Percentiles rank a stretch among this genome's conserved stretches.
Evolutionary conservation across 805 yeast species (phyloP).

Genomic region (Alloascoidea africana): DNA sequence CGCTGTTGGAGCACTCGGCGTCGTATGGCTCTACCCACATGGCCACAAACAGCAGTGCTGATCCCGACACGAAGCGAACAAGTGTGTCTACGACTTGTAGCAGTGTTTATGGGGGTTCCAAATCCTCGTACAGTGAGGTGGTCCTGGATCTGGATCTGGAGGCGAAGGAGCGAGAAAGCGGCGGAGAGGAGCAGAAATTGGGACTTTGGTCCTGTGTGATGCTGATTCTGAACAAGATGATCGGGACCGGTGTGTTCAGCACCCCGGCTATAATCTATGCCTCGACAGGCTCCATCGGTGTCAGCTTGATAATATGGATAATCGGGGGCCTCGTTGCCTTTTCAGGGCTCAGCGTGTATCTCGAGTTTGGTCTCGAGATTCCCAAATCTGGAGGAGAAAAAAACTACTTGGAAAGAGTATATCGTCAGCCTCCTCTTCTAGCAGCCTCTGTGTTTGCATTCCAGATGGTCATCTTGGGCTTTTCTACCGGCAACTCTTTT

Average conservation of each 20-base stretch:
- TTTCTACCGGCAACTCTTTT: slow-evolving; percentile 46
- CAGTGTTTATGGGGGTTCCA: too few relatives aligned
- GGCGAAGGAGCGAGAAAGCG: not conserved
- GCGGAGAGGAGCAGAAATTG: not conserved
- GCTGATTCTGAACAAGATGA: slow-evolving; percentile 48
- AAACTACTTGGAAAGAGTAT: slow-evolving; percentile 47
- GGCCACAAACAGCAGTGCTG: too few relatives aligned
- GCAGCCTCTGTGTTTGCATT: slow-evolving; percentile 35
- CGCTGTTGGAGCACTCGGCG: too few relatives aligned
- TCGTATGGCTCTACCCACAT: too few relatives aligned
- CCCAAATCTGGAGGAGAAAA: slow-evolving; percentile 59
- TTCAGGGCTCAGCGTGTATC: slow-evolving; percentile 37
- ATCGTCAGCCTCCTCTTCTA: slow-evolving; percentile 35
- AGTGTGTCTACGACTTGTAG: too few relatives aligned
- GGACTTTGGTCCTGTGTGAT: slow-evolving; percentile 13
- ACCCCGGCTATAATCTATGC: slow-evolving; percentile 49
- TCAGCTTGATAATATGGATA: slow-evolving; percentile 39
- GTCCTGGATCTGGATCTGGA: not conserved
- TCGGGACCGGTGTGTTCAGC: slow-evolving; percentile 63
- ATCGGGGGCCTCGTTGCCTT: slow-evolving; percentile 48
- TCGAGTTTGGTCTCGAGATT: slow-evolving; percentile 51
- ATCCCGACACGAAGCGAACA: too few relatives aligned
- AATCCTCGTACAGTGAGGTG: too few relatives aligned
- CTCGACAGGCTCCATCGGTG: slow-evolving; percentile 44
- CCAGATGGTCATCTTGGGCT: slow-evolving; percentile 39